Conservation (phyloP, 768 basidiomycete species). For the Lactarius pseudohatsudake region DNA sequence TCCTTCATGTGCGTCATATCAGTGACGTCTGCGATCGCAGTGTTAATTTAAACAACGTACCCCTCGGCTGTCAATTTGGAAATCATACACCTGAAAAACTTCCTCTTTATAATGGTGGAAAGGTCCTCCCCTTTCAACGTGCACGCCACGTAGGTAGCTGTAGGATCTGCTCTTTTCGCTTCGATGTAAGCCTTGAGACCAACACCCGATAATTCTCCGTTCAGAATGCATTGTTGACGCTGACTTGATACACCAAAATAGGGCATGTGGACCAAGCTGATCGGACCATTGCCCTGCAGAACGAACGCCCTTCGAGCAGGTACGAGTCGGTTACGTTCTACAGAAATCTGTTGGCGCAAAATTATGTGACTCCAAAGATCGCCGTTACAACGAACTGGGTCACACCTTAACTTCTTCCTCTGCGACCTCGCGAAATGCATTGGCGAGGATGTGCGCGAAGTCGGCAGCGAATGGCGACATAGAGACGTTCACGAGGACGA, state of each 20-base stretch:
- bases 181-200: conserved; percentile 26
- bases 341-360: conserved; percentile 16
- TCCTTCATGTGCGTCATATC: conserved; percentile 14
- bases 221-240: conserved; percentile 42
- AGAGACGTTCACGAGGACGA: conserved; percentile 39
- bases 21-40: not conserved
- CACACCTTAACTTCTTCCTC: conserved; percentile 40
- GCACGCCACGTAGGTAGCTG: conserved; percentile 30
- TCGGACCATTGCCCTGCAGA: conserved; percentile 38
- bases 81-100: conserved; percentile 16
- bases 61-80: conserved; percentile 24
- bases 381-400: not conserved
- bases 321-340: conserved; percentile 38
- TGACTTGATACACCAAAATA: conserved; percentile 40
- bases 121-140: conserved; percentile 27
- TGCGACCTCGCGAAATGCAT: conserved; percentile 37
- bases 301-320: conserved; percentile 39
- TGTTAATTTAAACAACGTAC: not conserved
- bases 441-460: conserved; percentile 36
- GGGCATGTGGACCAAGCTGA: conserved; percentile 39
- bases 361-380: not conserved
- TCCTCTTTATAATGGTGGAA: conserved; percentile 17
- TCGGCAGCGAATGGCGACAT: conserved; percentile 43
- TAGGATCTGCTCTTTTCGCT: conserved; percentile 27
- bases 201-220: conserved; percentile 33